Evolutionary conservation across 2,329 filamentous ascomycete species (phyloP).

Genomic region (Rhynchosporium agropyri): DNA sequence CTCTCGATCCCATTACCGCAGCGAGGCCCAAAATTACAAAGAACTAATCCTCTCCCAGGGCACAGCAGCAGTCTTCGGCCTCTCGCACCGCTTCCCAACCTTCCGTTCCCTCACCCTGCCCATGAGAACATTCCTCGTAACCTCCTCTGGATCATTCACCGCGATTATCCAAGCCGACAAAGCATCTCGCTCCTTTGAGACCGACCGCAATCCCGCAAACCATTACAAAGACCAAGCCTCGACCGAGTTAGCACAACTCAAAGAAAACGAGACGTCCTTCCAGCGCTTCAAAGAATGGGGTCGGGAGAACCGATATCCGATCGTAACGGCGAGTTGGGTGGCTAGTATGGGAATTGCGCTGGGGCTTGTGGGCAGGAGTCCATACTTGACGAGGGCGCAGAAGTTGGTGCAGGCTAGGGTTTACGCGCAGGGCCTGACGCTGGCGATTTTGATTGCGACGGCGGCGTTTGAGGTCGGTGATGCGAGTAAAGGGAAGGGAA

Average conservation of each 20-base stretch:
- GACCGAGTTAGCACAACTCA: conserved; percentile 25
- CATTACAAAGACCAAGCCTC: conserved; percentile 44
- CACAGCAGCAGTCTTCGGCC: conserved; percentile 64
- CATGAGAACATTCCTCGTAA: conserved; percentile 87
- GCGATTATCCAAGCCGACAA: conserved; percentile 87
- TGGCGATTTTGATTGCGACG: conserved; percentile 67
- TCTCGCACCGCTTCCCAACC: conserved; percentile 68
- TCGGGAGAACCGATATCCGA: conserved; percentile 67
- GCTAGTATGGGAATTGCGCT: conserved; percentile 66
- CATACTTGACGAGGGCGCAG: conserved; percentile 63
- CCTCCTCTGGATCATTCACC: conserved; percentile 78
- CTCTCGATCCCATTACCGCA: not conserved
- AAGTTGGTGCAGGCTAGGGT: conserved; percentile 77
- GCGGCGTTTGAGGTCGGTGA: conserved; percentile 75
- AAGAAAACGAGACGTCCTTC: conserved; percentile 50
- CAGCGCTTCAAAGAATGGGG: conserved; percentile 74
- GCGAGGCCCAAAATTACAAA: not conserved
- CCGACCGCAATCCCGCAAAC: conserved; percentile 43
- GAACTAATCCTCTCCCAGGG: conserved; percentile 32
- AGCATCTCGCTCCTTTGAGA: conserved; percentile 72
- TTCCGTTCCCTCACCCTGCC: conserved; percentile 84
- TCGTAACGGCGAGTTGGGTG: conserved; percentile 69
- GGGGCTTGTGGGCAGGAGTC: conserved; percentile 63
- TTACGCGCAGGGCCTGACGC: conserved; percentile 72
- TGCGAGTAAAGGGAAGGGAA: conserved; percentile 71